phyloP scores from a whole-genome alignment of 2,329 filamentous ascomycete genomes.

The Clonostachys rosea region DNA sequence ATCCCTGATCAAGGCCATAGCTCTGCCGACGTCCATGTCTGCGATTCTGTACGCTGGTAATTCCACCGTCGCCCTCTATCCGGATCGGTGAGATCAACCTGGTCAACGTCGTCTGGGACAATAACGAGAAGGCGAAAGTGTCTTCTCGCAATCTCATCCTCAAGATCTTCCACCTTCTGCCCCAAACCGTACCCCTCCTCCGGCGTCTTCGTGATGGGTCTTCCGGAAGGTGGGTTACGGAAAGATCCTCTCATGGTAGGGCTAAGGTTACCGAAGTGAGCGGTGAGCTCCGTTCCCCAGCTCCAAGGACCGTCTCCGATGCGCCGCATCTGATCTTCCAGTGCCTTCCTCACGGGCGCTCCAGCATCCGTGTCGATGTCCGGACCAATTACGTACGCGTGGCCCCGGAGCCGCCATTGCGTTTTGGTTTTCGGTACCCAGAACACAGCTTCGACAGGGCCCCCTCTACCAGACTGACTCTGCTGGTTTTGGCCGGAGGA shows the following conservation, averaged over 20 bases:
- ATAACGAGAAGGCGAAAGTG: conserved; percentile 86
- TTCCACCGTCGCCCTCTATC: conserved; percentile 58
- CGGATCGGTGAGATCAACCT: conserved; percentile 65
- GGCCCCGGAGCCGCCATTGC: conserved; percentile 83
- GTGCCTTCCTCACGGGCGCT: conserved; percentile 50
- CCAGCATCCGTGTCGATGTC: conserved; percentile 49
- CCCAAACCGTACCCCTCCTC: conserved; percentile 39
- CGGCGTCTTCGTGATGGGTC: conserved; percentile 45
- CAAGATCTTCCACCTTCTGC: conserved; percentile 64
- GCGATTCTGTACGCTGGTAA: conserved; percentile 53
- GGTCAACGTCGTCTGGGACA: conserved; percentile 72
- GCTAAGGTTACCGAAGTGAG: conserved; percentile 84
- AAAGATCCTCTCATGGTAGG: conserved; percentile 77
- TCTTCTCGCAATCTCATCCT: conserved; percentile 64
- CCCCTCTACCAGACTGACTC: conserved; percentile 53
- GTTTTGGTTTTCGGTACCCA: conserved; percentile 68
- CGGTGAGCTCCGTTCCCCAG: conserved; percentile 76
- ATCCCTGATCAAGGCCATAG: conserved; percentile 55
- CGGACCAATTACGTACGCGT: conserved; percentile 68
- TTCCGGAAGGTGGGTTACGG: conserved; percentile 66
- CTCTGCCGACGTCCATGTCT: conserved; percentile 64
- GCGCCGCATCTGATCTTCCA: conserved; percentile 58
- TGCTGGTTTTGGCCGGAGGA: conserved; percentile 12
- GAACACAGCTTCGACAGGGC: conserved; percentile 75
- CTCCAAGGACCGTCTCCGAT: conserved; percentile 48